Base-by-base conservation (phyloP, 2,329 filamentous ascomycete genomes). In the Colletotrichum liriopes region DNA sequence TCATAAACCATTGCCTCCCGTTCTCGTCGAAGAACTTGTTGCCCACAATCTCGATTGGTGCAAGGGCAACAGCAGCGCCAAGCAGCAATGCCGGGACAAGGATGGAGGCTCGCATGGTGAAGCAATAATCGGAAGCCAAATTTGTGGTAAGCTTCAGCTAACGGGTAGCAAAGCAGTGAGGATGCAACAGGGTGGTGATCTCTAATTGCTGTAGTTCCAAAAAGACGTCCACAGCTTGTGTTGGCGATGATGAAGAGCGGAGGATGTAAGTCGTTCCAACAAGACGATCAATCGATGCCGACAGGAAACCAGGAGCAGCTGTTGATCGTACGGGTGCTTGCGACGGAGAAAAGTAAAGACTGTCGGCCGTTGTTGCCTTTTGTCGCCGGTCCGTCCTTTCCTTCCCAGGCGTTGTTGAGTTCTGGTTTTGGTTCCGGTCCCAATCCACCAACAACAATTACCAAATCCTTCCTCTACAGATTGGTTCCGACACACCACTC, bases 21-120 rank as follows among this genome's bases (percentile, higher is more conserved):
- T 95, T 90, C 77, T 89, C 90, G 76, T 91, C 91, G 85, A 97
- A 97, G 86, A 97, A 94, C 83, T 97, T 97, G 84, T 92, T 91
- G 62, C 94, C 94, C 65, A 92, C 89, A 26, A 84, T 82, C 63
- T 86, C 84, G 71, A 91, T 84, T 32, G 85, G 84, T 45, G 87
- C 82, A 59, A 90, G 75, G 39, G 86, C 85, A 41, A 80, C 75
- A 55, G 79, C 80, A 39, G 81, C 75, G 75, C 81, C 78, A 72
- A 79, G 76, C 16, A 86, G 75, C 65, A 79, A 80, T 41, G 81
- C 77, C 26, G 82, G 72, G 59, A 81, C 73, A 41, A 74, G 79
- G 61, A 81, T 78, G 75, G 80, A 77, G 56, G 63, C 32, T 72
- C 78, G 85, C 86, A 88, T 88, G 29, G 63, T 75, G 65, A 41